Base-by-base conservation (phyloP, 2,329 filamentous ascomycete genomes). In the Mollisia scopiformis region DNA sequence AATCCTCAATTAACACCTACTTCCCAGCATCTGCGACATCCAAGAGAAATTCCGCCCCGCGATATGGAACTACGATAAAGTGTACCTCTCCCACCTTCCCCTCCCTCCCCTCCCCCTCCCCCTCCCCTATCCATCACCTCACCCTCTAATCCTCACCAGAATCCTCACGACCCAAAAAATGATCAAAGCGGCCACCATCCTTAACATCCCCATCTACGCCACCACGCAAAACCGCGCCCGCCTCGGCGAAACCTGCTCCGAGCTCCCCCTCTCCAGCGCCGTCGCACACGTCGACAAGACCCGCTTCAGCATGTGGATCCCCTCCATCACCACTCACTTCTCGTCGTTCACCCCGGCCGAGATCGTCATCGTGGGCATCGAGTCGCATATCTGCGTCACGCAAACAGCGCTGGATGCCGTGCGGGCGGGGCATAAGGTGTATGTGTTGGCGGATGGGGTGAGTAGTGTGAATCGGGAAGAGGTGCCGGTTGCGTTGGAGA, bases 361-460 rank as follows among this genome's bases (percentile, higher is more conserved):
- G 69, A 84, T 92, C 56, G 89, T 91, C 58, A 86, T 98, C 64
- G 89, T 97, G 16, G 94, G 94, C 37, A 97, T 98, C 73, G 94
- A 98, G 78, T 86, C 87, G 41, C 94, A 98, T 77, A 95, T 98
- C 74, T 98, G 94, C 80, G 88, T 98, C 30, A 93, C 92, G 62
- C 94, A 98, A 82, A 97, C 94, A 43, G 87, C 91, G 16, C 82
- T 97, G 43, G 94, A 97, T 78, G 79, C 96, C 52, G 79, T 95
- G 46, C 79, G 81, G 23, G 82, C 83, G 1, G 93, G 93, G 0
- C 91, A 97, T 75, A 80, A 81, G 56, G 94, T 97, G 6, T 97
- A 96, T 75, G 80, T 98, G 39, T 81, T 97, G 31, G 92, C 93
- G 55, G 94, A 98, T 75, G 94, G 87, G 31, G 93, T 98, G 43